These are phyloP conservation scores for Amesomyces nigricolor DNA, from an alignment of 2,329 filamentous ascomycete species.

Conservation along the genomic window DNA sequence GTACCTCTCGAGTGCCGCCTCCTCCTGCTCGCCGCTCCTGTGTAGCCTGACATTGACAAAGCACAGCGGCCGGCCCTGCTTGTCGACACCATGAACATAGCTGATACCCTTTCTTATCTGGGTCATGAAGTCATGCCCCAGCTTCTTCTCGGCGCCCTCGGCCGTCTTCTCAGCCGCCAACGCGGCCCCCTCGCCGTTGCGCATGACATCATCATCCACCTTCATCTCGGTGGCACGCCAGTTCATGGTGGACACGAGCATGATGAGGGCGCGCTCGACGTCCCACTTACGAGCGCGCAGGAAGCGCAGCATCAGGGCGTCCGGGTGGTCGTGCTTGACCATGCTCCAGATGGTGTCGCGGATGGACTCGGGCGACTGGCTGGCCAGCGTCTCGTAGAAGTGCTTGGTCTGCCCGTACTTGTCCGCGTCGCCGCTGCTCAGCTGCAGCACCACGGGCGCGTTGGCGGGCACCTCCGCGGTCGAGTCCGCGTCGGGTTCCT, in stretches of 20 bases:
- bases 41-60: conserved; percentile 80
- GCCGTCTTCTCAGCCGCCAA: conserved; percentile 51
- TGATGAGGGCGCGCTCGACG: conserved; percentile 83
- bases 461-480: conserved; percentile 21
- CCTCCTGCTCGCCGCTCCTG: conserved; percentile 72
- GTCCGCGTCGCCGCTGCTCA: conserved; percentile 60
- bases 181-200: conserved; percentile 66
- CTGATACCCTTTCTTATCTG: conserved; percentile 90
- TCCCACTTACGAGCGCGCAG: conserved; percentile 93
- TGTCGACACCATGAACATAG: conserved; percentile 83
- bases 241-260: conserved; percentile 90
- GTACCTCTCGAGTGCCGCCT: conserved; percentile 76
- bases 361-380: conserved; percentile 70
- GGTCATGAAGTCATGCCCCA: conserved; percentile 68
- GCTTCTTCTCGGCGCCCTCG: conserved; percentile 58
- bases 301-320: conserved; percentile 76
- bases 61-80: conserved; percentile 78
- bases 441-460: conserved; percentile 32
- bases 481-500: conserved; percentile 45
- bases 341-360: conserved; percentile 82
- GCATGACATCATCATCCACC: conserved; percentile 84
- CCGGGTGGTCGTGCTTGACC: conserved; percentile 93
- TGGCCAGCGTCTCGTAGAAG: conserved; percentile 75
- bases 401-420: conserved; percentile 89
- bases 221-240: conserved; percentile 81